Conservation (phyloP, 2,329 filamentous ascomycete species). For the Colletotrichum ledebouriae region DNA sequence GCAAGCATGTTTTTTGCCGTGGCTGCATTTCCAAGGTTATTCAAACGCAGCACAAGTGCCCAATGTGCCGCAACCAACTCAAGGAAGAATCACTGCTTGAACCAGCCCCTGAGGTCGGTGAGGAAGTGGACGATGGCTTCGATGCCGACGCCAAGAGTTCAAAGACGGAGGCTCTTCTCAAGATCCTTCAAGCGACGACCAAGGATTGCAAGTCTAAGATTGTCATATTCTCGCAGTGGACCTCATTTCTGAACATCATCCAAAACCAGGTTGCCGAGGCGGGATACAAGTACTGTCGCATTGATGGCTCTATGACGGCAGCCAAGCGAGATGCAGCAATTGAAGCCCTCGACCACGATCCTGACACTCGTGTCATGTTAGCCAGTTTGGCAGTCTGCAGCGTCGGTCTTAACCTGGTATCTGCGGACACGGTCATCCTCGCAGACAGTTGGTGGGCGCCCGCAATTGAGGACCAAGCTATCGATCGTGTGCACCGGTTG, state of each 20-base stretch:
- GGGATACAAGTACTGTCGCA: slow-evolving; percentile 75
- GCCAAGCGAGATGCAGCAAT: slow-evolving; percentile 80
- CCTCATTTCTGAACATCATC: slow-evolving; percentile 78
- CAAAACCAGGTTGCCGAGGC: slow-evolving; percentile 74
- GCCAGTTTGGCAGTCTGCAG: slow-evolving; percentile 86
- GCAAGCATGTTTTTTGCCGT: slow-evolving; percentile 84
- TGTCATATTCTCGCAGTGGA: slow-evolving; percentile 84
- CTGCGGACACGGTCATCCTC: slow-evolving; percentile 87
- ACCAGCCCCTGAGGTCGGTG: slow-evolving; percentile 69
- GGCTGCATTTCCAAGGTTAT: slow-evolving; percentile 82
- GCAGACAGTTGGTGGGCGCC: slow-evolving; percentile 92
- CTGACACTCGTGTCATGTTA: slow-evolving; percentile 79
- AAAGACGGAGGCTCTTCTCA: slow-evolving; percentile 84
- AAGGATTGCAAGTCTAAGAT: slow-evolving; percentile 75
- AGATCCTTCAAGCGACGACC: slow-evolving; percentile 79
- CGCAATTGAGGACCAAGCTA: slow-evolving; percentile 91
- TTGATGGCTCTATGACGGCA: slow-evolving; percentile 85
- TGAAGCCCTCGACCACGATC: slow-evolving; percentile 74
- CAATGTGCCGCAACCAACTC: slow-evolving; percentile 83
- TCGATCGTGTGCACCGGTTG: slow-evolving; percentile 88
- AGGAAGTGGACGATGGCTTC: slow-evolving; percentile 63
- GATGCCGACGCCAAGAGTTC: slow-evolving; percentile 78
- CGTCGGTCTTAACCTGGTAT: slow-evolving; percentile 87
- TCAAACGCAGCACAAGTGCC: slow-evolving; percentile 82
- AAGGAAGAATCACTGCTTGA: slow-evolving; percentile 72